Base-by-base conservation (phyloP, 306 rosid species). In the Trifolium subterraneum region DNA sequence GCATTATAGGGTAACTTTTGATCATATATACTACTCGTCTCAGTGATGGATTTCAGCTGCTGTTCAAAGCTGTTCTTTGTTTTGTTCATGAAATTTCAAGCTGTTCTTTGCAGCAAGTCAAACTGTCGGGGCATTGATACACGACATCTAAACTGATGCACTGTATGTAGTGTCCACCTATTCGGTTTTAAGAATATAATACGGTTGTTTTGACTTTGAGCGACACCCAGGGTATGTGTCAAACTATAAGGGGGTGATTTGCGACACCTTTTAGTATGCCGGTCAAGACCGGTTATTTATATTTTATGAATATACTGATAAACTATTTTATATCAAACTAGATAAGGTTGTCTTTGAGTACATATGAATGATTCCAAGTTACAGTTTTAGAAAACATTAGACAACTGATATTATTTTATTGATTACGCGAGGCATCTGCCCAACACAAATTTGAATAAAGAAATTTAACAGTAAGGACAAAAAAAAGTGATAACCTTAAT, bases 1-100 rank as follows among this genome's bases (percentile, higher is more conserved):
- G 25, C 7, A 33, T 15, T 38, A 62, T 3, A 31, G 23, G 3
- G 13, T 2, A 29, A 33, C 23, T 0, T 4, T 44, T 27, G 41
- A 67, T 13, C 72, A 22, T 23, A 22, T 23, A 67, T 44, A 66
- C 69, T 39, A 20, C 36, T 7, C 10, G 8, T 38, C 42, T 9
- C 11, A 41, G 13, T 41, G 10, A 76, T 76, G 80, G 51, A 31
- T 76, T 68, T 51, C 55, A 36, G 5, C 20, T 10, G 1, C 1
- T 36, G 27, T 25, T 6, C 18, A 38, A 35, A 52, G 10, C 20
- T 63, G 72, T 36, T 51, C 9, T 38, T 1, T 2, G 8, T 25
- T 22, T 64, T 75, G 42, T 48, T 64, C 35, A 63, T 75, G n/a
- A n/a, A n/a, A n/a, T n/a, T n/a, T n/a, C n/a, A n/a, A n/a, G n/a